These are phyloP conservation scores for Globisporangium camurandrum DNA, from an alignment of 352 stramenopile species.

Conservation along the genomic window DNA sequence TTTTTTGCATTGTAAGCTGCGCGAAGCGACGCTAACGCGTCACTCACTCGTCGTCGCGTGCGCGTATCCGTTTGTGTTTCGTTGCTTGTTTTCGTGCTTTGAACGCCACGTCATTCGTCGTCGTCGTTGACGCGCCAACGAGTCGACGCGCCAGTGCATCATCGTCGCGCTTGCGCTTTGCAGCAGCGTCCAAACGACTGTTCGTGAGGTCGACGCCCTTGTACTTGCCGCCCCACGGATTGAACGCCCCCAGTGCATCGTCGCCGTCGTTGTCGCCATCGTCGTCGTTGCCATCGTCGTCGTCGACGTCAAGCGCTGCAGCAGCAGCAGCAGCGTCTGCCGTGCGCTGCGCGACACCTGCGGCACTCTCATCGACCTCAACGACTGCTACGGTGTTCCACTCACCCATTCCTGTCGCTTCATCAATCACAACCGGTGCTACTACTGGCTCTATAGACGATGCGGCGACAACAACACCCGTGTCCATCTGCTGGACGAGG, in stretches of 20 bases:
- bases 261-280: slow-evolving; percentile 61
- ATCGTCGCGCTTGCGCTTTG: slow-evolving; percentile 22
- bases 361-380: slow-evolving; percentile 67
- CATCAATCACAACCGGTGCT: slow-evolving; percentile 33
- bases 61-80: slow-evolving; percentile 60
- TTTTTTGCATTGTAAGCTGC: not conserved
- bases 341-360: slow-evolving; percentile 41
- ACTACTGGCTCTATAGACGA: slow-evolving; percentile 6
- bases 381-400: slow-evolving; percentile 74
- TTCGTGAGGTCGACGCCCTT: slow-evolving; percentile 70
- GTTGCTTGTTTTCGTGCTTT: slow-evolving; percentile 25
- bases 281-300: slow-evolving; percentile 46
- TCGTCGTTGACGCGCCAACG: too few relatives aligned
- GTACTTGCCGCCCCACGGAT: slow-evolving; percentile 78
- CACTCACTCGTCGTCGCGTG: slow-evolving; percentile 44
- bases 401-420: slow-evolving; percentile 73
- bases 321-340: slow-evolving; percentile 31
- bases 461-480: slow-evolving; percentile 15
- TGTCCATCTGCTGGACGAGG: slow-evolving; percentile 44
- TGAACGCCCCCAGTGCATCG: slow-evolving; percentile 72
- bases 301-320: slow-evolving; percentile 37
- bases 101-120: slow-evolving; percentile 50
- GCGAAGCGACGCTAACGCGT: not conserved
- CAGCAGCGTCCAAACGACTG: slow-evolving; percentile 6
- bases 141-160: slow-evolving; percentile 30